Conservation (phyloP, 768 basidiomycete species). For the Russula ochroleuca region DNA sequence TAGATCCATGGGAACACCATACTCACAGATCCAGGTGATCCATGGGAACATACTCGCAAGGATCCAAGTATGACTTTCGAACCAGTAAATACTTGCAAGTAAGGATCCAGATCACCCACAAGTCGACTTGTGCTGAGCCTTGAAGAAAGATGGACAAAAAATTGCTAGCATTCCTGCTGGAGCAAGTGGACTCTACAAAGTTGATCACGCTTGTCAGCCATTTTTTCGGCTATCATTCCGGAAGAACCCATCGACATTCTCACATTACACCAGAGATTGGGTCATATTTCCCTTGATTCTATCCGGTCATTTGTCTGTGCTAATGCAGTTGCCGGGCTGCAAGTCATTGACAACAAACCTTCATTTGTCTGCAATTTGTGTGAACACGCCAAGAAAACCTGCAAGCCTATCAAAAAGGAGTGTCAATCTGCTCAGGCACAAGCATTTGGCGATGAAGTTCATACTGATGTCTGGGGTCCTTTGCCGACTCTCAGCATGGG, state of each 20-base stretch:
- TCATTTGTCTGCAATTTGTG: slow-evolving; percentile 41
- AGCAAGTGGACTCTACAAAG: slow-evolving; percentile 4
- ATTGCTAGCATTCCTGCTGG: neutral
- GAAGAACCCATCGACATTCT: neutral
- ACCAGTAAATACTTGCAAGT: too few relatives aligned
- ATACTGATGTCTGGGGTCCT: slow-evolving; percentile 7
- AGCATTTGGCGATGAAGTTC: neutral
- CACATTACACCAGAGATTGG: slow-evolving; percentile 8
- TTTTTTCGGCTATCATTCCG: fast-evolving
- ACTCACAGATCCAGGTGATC: too few relatives aligned
- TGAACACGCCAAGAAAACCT: slow-evolving; percentile 32
- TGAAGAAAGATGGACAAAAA: fast-evolving
- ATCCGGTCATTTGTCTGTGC: slow-evolving; percentile 29
- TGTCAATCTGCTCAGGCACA: neutral
- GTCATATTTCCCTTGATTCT: slow-evolving; percentile 34
- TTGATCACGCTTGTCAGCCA: neutral
- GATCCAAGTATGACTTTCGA: too few relatives aligned
- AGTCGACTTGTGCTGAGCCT: too few relatives aligned
- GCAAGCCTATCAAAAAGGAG: neutral
- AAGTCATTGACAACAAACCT: neutral
- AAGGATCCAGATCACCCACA: too few relatives aligned
- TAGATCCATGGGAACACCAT: too few relatives aligned
- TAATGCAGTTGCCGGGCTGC: neutral
- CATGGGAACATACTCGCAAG: too few relatives aligned
- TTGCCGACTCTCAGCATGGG: neutral